Percentiles rank a stretch among this genome's conserved stretches.
Evolutionary conservation across 2,329 filamentous ascomycete genomes (phyloP).

Genomic region (Fusarium neocosmosporiellum): DNA sequence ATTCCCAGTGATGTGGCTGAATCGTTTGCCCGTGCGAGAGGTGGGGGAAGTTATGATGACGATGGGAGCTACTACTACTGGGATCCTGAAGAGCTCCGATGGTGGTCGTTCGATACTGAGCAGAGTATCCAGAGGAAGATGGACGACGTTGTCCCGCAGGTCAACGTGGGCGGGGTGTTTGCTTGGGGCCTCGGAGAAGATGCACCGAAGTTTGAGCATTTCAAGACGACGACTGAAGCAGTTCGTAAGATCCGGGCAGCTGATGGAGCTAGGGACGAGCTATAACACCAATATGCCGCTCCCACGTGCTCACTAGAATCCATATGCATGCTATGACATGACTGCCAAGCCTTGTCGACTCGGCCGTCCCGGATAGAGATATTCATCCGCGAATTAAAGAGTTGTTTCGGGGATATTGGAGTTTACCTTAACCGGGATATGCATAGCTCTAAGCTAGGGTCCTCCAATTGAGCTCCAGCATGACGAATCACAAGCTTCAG

Average conservation of each 20-base stretch:
- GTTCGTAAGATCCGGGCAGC: slow-evolving; percentile 33
- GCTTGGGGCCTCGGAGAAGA: slow-evolving; percentile 82
- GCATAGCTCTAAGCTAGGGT: slow-evolving; percentile 24
- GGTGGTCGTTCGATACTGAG: slow-evolving; percentile 80
- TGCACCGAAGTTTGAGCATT: slow-evolving; percentile 55
- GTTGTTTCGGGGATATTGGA: background rate
- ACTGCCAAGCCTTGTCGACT: slow-evolving; percentile 1
- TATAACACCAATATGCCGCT: slow-evolving; percentile 33
- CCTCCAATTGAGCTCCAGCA: slow-evolving; percentile 11
- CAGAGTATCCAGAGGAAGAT: slow-evolving; percentile 72
- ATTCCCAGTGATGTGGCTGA: slow-evolving; percentile 62
- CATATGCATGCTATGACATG: slow-evolving; percentile 9
- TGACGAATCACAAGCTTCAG: slow-evolving; percentile 37
- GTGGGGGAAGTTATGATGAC: slow-evolving; percentile 59
- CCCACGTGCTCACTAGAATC: background rate
- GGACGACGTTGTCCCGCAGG: slow-evolving; percentile 64
- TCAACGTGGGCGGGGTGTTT: slow-evolving; percentile 75
- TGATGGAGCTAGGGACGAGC: slow-evolving; percentile 42
- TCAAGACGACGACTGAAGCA: slow-evolving; percentile 49
- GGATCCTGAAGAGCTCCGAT: slow-evolving; percentile 68
- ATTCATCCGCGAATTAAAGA: slow-evolving; percentile 10
- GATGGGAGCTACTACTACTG: slow-evolving; percentile 80
- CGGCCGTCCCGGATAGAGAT: background rate
- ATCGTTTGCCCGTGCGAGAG: slow-evolving; percentile 68
- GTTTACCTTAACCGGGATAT: slow-evolving; percentile 7